These are phyloP conservation scores for Phtheirospermum japonicum DNA, from an alignment of 257 asterid genomes.

Conservation along the genomic window DNA sequence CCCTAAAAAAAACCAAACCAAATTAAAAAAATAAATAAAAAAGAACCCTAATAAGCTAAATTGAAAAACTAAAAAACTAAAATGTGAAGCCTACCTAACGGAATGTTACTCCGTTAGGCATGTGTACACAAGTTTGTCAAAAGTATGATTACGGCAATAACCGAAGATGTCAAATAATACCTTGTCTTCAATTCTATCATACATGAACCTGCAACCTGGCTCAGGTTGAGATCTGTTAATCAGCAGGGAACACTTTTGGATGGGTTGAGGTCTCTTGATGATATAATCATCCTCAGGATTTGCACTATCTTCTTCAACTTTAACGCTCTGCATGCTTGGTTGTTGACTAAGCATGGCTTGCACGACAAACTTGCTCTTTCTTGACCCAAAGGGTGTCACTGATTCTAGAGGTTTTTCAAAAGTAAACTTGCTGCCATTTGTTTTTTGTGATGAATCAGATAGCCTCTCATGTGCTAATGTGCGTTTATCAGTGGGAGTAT, in stretches of 20 bases:
- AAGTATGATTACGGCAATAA: conserved; percentile 16
- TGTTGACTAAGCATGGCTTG: conserved; percentile 69
- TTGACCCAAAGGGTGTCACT: conserved; percentile 84
- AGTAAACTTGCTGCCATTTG: conserved; percentile 54
- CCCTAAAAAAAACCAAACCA: no score
- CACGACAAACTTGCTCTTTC: conserved; percentile 80
- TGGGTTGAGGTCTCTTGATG: conserved; percentile 74
- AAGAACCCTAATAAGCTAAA: no score
- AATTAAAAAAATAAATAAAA: no score
- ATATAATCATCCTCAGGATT: conserved; percentile 74
- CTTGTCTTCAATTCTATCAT: conserved; percentile 92
- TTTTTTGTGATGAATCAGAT: conserved; percentile 50
- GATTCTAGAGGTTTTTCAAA: conserved; percentile 54
- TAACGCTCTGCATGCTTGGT: conserved; percentile 33
- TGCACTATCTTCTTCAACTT: conserved; percentile 42
- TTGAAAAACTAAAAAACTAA: no score
- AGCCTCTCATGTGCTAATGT: conserved; percentile 33
- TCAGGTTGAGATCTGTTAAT: conserved; percentile 52
- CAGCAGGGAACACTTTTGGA: conserved; percentile 56
- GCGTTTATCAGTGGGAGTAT: conserved; percentile 51
- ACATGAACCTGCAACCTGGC: conserved; percentile 93
- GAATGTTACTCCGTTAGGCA: no score
- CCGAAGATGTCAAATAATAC: conserved; percentile 36
- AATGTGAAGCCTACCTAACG: no score
- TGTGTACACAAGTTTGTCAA: neutral